These are phyloP conservation scores for Cynanchum wilfordii DNA, from an alignment of 257 asterid genomes.

Conservation along the genomic window DNA sequence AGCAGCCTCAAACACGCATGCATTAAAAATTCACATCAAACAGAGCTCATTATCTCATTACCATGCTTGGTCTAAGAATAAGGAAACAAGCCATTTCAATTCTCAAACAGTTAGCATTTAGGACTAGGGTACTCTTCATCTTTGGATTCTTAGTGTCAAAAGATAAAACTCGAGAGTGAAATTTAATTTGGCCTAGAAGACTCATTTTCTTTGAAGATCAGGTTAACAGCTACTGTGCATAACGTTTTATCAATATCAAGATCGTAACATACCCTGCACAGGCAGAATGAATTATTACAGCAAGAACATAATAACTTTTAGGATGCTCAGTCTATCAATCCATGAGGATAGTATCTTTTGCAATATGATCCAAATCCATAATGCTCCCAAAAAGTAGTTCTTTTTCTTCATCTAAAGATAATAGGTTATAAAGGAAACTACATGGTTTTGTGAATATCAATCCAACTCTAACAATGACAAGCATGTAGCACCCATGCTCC, in stretches of 20 bases:
- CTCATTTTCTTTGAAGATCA: not conserved
- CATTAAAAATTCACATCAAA: not conserved
- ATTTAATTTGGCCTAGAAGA: not conserved
- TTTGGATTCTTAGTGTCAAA: not conserved
- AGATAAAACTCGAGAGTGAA: not conserved
- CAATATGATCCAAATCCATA: not conserved
- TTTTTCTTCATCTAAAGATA: not conserved
- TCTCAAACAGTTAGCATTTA: not conserved
- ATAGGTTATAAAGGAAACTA: not conserved
- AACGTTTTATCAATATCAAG: not conserved
- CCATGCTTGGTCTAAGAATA: not conserved
- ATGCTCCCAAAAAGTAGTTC: not conserved
- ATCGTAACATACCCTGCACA: not conserved
- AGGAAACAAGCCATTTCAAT: not conserved
- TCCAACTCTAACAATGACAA: not conserved
- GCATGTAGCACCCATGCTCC: not conserved
- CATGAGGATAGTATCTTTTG: not conserved
- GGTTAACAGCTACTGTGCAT: not conserved
- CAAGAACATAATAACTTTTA: not conserved
- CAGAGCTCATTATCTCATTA: not conserved
- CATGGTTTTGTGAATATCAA: not conserved
- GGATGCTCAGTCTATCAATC: not conserved
- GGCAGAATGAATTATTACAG: not conserved
- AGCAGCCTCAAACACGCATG: not conserved
- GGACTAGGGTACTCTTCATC: not conserved